Conservation (phyloP, 2,329 filamentous ascomycete genomes). For the Colletotrichum acutatum region DNA sequence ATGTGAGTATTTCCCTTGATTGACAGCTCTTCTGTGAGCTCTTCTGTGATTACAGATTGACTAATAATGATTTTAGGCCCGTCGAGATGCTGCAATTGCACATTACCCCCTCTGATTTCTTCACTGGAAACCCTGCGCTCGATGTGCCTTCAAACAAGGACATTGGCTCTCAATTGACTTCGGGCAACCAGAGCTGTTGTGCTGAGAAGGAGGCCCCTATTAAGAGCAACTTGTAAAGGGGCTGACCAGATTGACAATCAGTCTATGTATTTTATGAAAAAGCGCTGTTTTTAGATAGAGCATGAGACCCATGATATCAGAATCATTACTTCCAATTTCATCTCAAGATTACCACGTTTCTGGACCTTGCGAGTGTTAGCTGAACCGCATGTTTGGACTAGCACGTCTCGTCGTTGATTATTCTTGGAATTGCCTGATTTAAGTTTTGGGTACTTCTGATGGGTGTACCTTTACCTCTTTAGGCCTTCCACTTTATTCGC, state of each 20-base stretch:
- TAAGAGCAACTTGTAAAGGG: constrained; percentile 19
- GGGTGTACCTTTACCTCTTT: too few relatives aligned
- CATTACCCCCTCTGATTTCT: constrained; percentile 60
- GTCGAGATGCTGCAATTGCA: constrained; percentile 61
- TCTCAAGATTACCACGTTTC: not conserved
- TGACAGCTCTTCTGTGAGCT: too few relatives aligned
- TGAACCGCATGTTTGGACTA: not conserved
- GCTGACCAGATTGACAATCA: not conserved
- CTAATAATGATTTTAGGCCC: constrained; percentile 50
- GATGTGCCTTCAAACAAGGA: constrained; percentile 55
- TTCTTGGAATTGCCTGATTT: too few relatives aligned
- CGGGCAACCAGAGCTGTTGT: constrained; percentile 17
- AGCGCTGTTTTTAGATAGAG: not conserved
- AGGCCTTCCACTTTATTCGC: too few relatives aligned
- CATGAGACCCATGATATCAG: not conserved
- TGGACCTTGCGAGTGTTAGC: not conserved
- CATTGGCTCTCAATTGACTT: constrained; percentile 36
- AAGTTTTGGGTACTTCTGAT: too few relatives aligned
- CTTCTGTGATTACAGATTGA: not conserved
- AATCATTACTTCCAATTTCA: not conserved
- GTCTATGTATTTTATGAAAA: constrained; percentile 1
- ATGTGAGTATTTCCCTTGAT: constrained; percentile 55
- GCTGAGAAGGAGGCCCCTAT: not conserved
- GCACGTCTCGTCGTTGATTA: too few relatives aligned
- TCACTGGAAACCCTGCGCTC: constrained; percentile 57